phyloP scores from a whole-genome alignment of 371 early-diverging fungal genomes.

The Apophysomyces elegans region DNA sequence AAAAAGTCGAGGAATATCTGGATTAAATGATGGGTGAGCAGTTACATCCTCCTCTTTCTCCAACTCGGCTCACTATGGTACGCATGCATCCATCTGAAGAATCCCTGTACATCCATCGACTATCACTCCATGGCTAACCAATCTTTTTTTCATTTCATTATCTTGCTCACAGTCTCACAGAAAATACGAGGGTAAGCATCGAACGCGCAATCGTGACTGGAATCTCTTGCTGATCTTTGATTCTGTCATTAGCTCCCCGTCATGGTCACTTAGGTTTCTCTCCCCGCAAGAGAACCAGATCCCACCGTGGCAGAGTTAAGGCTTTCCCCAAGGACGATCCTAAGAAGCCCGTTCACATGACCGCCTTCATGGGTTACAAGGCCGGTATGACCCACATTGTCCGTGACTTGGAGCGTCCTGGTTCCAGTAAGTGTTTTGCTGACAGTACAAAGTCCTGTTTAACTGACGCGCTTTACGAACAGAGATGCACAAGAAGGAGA shows the following conservation, averaged over 20 bases:
- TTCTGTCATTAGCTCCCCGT: constrained; percentile 84
- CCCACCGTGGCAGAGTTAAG: constrained; percentile 96
- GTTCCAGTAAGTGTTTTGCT: constrained; percentile 75
- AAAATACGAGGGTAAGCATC: constrained; percentile 9
- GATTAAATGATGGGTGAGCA: not conserved
- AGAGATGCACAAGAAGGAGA: constrained; percentile 99
- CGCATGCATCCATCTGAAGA: not conserved
- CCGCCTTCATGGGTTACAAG: constrained; percentile 99
- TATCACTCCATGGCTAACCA: not conserved
- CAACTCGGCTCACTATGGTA: constrained; percentile 10
- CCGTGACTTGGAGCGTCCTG: constrained; percentile 97
- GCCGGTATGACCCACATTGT: constrained; percentile 99
- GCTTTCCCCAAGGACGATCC: constrained; percentile 99
- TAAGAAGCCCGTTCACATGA: constrained; percentile 96
- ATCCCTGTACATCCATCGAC: not conserved
- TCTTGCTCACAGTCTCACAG: constrained; percentile 1
- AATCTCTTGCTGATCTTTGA: constrained; percentile 5
- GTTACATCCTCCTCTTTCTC: constrained; percentile 10
- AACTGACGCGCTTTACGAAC: not conserved
- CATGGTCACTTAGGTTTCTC: constrained; percentile 99
- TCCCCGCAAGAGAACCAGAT: constrained; percentile 97
- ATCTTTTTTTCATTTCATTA: not conserved
- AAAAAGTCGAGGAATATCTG: constrained; percentile 1
- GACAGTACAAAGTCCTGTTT: not conserved
- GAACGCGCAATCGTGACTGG: not conserved